Percentiles rank a stretch among this genome's conserved stretches.
Evolutionary conservation across 257 asterid species (phyloP).

Genomic region (Anisodus acutangulus): DNA sequence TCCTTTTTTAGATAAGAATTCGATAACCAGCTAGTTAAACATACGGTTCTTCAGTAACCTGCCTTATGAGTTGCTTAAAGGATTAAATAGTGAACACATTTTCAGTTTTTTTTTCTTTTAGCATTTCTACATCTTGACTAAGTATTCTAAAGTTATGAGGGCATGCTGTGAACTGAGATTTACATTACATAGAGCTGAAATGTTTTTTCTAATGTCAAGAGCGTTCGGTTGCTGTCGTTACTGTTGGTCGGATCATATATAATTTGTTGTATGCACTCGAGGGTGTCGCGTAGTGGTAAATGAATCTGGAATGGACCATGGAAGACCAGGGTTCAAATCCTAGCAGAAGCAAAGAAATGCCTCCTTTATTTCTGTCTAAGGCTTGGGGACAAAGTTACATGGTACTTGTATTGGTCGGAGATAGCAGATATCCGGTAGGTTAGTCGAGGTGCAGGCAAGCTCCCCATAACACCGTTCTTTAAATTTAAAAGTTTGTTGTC

Average conservation of each 20-base stretch:
- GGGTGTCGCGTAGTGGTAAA: not conserved
- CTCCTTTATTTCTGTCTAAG: not conserved
- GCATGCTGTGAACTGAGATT: not conserved
- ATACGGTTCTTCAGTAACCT: slow-evolving; percentile 5
- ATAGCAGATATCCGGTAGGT: not conserved
- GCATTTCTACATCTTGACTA: slow-evolving; percentile 20
- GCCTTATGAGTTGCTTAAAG: not conserved
- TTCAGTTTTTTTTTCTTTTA: slow-evolving; percentile 1
- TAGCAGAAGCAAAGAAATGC: not conserved
- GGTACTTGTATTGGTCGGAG: not conserved
- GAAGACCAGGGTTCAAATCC: slow-evolving; percentile 7
- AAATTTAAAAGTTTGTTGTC: not conserved
- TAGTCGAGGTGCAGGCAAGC: slow-evolving; percentile 7
- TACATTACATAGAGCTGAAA: slow-evolving; percentile 7
- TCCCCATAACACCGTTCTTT: not conserved
- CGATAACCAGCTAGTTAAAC: not conserved
- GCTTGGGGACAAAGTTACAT: not conserved
- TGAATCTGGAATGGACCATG: not conserved
- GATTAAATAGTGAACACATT: slow-evolving; percentile 12
- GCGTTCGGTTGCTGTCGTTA: not conserved
- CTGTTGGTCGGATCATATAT: slow-evolving; percentile 25
- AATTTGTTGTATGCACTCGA: not conserved
- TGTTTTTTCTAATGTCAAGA: slow-evolving; percentile 16
- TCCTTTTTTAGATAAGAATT: slow-evolving; percentile 11
- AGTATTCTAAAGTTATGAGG: not conserved